A percentile compares a stretch with the other conserved stretches of the same genome.
phyloP scores from a whole-genome alignment of 306 rosid species.

The Prosopis cineraria region DNA sequence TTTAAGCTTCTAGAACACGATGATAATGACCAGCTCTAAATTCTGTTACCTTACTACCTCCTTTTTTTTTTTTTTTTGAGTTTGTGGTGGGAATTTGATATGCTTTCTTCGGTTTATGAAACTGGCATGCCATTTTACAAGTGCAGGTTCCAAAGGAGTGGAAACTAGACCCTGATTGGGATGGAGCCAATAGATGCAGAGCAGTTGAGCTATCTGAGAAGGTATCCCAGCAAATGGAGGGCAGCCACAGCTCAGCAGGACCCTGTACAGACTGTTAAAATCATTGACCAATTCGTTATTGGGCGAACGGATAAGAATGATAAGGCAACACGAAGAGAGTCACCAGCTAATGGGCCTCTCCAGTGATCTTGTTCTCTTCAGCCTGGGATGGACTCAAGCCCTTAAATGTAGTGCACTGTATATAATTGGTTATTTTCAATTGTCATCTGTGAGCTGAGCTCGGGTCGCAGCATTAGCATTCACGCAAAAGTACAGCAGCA shows the following conservation, averaged over 20 bases:
- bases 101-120: neutral
- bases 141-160: slow-evolving; percentile 57
- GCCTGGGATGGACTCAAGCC: neutral
- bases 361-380: slow-evolving; percentile 48
- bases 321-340: slow-evolving; percentile 19
- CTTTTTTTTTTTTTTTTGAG: neutral
- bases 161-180: slow-evolving; percentile 60
- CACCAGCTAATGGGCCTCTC: slow-evolving; percentile 43
- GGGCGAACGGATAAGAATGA: slow-evolving; percentile 47
- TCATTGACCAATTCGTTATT: slow-evolving; percentile 83
- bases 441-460: neutral
- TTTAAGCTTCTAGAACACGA: neutral
- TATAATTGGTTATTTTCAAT: neutral
- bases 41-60: neutral
- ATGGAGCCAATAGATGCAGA: slow-evolving; percentile 37
- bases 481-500: neutral
- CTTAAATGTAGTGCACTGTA: neutral
- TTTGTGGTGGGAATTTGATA: slow-evolving; percentile 13
- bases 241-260: slow-evolving; percentile 68
- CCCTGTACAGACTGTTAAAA: slow-evolving; percentile 78
- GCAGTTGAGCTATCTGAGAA: slow-evolving; percentile 43
- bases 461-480: neutral
- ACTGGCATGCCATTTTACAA: neutral
- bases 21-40: neutral
- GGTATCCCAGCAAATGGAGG: slow-evolving; percentile 57